A percentile compares a stretch with the other conserved stretches of the same genome.
Evolutionary conservation across 768 basidiomycete species (phyloP).

Genomic region (Serendipita sp.): DNA sequence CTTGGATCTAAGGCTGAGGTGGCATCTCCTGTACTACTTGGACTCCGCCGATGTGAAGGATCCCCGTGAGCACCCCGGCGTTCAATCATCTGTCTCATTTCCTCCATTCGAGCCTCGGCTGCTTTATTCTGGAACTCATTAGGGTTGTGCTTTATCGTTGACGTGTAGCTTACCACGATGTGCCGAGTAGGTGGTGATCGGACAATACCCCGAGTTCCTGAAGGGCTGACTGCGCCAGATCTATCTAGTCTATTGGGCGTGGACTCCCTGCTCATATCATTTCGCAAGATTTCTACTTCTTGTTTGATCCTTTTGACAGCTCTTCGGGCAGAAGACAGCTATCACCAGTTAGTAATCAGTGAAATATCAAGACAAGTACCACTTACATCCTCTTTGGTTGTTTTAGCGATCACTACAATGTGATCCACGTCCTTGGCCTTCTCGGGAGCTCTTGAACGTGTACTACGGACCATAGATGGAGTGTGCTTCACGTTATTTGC

Average conservation of each 20-base stretch:
- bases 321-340: constrained; percentile 59
- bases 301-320: constrained; percentile 60
- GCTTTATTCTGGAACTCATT: constrained; percentile 42
- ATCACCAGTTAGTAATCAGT: neutral
- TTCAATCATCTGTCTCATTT: constrained; percentile 62
- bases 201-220: constrained; percentile 5
- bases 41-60: constrained; percentile 29
- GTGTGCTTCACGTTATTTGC: neutral
- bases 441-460: constrained; percentile 10
- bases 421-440: constrained; percentile 28
- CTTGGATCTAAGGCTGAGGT: neutral
- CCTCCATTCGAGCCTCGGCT: constrained; percentile 63
- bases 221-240: neutral
- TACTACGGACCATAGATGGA: neutral
- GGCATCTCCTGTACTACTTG: constrained; percentile 22
- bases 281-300: constrained; percentile 26
- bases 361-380: constrained; percentile 3
- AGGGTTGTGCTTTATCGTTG: constrained; percentile 26
- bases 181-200: constrained; percentile 20
- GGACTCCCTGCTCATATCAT: neutral
- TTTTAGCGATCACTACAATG: constrained; percentile 32
- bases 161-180: constrained; percentile 17
- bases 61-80: constrained; percentile 37
- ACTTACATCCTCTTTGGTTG: constrained; percentile 53
- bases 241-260: neutral